Base-by-base conservation (phyloP, 2,329 filamentous ascomycete species). In the Aureobasidium sp. region DNA sequence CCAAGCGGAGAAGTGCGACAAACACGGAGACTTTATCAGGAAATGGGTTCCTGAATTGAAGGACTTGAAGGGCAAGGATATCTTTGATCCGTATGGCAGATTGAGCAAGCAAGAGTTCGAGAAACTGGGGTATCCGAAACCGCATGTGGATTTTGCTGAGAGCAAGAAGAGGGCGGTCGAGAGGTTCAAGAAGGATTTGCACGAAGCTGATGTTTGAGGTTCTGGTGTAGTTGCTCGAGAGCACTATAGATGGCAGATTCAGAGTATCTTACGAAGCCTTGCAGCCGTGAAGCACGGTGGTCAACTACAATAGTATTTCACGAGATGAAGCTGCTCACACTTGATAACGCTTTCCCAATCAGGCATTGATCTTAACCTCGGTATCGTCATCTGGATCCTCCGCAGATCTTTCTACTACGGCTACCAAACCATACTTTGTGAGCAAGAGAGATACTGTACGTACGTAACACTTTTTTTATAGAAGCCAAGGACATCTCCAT, bases 31-130 rank as follows among this genome's bases (percentile, higher is more conserved):
- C 12, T 76, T 72, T 58, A 75, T 76, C 14, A 60, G 73, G 4
- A 72, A 71, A 60, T 68, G 71, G 73, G 70, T 76, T 0, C 72
- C 72, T 0, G 74, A 76, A 48, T 61, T 75, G 14, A 72, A 68
- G 58, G 66, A 74, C 37, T 68, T 79, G 5, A 60, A 76, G 50
- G 76, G 79, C 0, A 81, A 81, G 63, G 79, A 76, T 1, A 68
- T 82, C 1, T 81, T 80, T 66, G 77, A 77, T 61, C 79, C 79
- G 0, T 74, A 75, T 66, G 73, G 72, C 40, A 66, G 79, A 24
- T 67, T 80, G 62, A 69, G 68, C 9, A 76, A 76, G 64, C 69
- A 73, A n/a, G 77, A 79, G 62, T 81, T 80, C 68, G 76, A 79
- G 69, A 76, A 77, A 65, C 60, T 78, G 50, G 77, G 75, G 3